Evolutionary conservation across 306 rosid genomes (phyloP), one percentile per base, ranked within the genome.

Genomic region (Malus fusca): DNA sequence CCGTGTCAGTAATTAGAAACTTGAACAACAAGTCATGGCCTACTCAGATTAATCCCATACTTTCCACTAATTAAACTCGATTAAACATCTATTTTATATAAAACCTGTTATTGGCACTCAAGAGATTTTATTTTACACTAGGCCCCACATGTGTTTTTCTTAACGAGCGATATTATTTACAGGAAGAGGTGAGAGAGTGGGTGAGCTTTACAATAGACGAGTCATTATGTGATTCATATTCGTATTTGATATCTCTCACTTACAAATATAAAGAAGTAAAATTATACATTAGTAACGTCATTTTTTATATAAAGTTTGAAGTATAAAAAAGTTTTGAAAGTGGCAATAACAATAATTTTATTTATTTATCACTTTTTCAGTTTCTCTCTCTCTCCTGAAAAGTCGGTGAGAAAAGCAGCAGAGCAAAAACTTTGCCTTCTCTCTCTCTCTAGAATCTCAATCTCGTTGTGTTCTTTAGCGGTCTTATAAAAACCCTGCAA

Each of bases 11-110:
- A 79, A 52, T 35, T 30, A 25, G 44, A 22, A 82, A 78, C 88
- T 89, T 87, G 75, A 67, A 67, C 82, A 35, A 53, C 53, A 79
- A 81, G 86, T 69, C 77, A 61, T 62, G 66, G 14, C 46, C 62
- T 68, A 31, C 15, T 59, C 63, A 23, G 51, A 51, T 42, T 19
- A 62, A 43, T 72, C 68, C 44, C 44, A 3, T 64, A 43, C 68
- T 18, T 8, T 10, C 42, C 68, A 60, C 40, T 74, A 43, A 71
- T 62, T 69, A 79, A 40, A 62, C 80, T 55, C 70, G 18, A 33
- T 56, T 55, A 56, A 30, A 56, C 12, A 61, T 19, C 74, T 79
- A 72, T 71, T 79, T 70, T 33, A 35, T 35, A 6, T 35, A 35
- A 35, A 35, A 35, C 40, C 40, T 35, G 40, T 35, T 35, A 35